These are phyloP conservation scores for Brassica juncea DNA, from an alignment of 345 rosid species.

Conservation along the genomic window DNA sequence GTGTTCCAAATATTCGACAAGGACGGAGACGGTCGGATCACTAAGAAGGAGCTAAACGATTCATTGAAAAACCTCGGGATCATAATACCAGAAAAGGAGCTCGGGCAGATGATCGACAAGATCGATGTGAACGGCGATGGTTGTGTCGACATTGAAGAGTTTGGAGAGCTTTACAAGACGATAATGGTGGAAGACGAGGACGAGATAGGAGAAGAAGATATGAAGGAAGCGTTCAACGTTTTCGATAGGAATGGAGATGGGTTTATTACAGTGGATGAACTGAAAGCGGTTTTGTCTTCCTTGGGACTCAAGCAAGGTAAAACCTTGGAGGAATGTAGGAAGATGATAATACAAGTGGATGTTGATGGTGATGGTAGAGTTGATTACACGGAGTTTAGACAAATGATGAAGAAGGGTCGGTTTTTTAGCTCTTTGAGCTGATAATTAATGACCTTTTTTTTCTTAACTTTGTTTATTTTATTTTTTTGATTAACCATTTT, in stretches of 20 bases:
- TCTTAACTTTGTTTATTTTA: background rate
- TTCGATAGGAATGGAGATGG: slow-evolving; percentile 85
- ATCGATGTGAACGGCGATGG: slow-evolving; percentile 57
- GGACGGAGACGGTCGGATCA: slow-evolving; percentile 75
- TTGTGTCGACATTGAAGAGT: slow-evolving; percentile 68
- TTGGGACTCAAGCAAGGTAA: slow-evolving; percentile 79
- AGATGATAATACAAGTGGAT: slow-evolving; percentile 75
- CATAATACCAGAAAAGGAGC: slow-evolving; percentile 58
- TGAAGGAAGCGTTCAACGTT: slow-evolving; percentile 82
- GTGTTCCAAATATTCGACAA: slow-evolving; percentile 80
- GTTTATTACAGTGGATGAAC: slow-evolving; percentile 71
- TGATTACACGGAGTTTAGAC: slow-evolving; percentile 50
- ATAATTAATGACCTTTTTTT: background rate
- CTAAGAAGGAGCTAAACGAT: slow-evolving; percentile 59
- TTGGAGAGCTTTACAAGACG: slow-evolving; percentile 56
- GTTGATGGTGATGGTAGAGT: slow-evolving; percentile 91
- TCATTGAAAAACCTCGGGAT: slow-evolving; percentile 72
- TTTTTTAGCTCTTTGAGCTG: slow-evolving; percentile 39
- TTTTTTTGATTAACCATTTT: background rate
- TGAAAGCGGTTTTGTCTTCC: slow-evolving; percentile 62
- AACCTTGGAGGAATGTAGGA: slow-evolving; percentile 67
- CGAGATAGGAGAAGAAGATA: slow-evolving; percentile 57
- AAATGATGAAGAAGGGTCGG: slow-evolving; percentile 55
- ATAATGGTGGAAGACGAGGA: slow-evolving; percentile 57
- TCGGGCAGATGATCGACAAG: slow-evolving; percentile 48